These are phyloP conservation scores for Emmonsiellopsis sp. DNA, from an alignment of 2,329 filamentous ascomycete genomes.

Conservation along the genomic window DNA sequence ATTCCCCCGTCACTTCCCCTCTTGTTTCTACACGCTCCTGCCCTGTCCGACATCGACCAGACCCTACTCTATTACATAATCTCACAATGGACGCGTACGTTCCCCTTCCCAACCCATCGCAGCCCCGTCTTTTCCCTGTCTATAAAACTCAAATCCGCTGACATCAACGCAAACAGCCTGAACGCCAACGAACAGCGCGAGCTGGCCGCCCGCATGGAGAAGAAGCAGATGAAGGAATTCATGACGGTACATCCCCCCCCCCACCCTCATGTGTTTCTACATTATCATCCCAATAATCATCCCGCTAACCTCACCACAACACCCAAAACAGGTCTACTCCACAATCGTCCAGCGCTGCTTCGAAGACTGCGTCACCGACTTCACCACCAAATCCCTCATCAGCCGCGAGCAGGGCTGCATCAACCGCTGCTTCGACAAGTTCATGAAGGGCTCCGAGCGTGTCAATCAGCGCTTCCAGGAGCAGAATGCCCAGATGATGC, in stretches of 20 bases:
- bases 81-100: slow-evolving; percentile 29
- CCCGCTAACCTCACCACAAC: no score
- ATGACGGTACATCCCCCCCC: slow-evolving; percentile 64
- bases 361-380: slow-evolving; percentile 94
- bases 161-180: slow-evolving; percentile 43
- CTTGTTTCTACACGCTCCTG: no score
- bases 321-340: slow-evolving; percentile 50
- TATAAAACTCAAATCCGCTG: neutral
- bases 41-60: no score
- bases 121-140: neutral
- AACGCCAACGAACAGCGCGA: slow-evolving; percentile 76
- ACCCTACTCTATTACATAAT: no score
- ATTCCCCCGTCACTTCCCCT: no score
- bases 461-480: slow-evolving; percentile 84
- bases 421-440: slow-evolving; percentile 91
- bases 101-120: no score
- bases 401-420: slow-evolving; percentile 85
- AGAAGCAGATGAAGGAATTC: slow-evolving; percentile 98
- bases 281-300: slow-evolving; percentile 1
- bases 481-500: slow-evolving; percentile 59
- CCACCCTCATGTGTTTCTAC: neutral
- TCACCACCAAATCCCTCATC: slow-evolving; percentile 90
- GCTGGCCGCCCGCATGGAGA: slow-evolving; percentile 89
- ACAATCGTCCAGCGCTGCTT: slow-evolving; percentile 62
- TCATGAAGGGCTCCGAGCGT: slow-evolving; percentile 82